These are phyloP conservation scores for Trichomonascaceae sp. DNA, from an alignment of 1,139 yeast genomes.

Conservation along the genomic window DNA sequence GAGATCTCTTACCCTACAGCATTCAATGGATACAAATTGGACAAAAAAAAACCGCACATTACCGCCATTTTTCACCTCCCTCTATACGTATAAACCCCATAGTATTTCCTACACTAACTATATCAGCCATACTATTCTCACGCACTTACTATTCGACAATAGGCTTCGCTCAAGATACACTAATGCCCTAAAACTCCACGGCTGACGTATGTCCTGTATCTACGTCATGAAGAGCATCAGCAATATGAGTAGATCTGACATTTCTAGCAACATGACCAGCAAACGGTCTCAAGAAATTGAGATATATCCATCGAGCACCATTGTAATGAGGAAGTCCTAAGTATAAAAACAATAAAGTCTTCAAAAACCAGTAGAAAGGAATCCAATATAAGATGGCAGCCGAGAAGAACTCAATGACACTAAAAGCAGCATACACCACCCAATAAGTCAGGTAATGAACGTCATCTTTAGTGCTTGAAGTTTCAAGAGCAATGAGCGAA, in stretches of 20 bases:
- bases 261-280: conserved; percentile 29
- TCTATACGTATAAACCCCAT: no score
- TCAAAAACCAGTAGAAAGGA: conserved; percentile 93
- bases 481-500: conserved; percentile 78
- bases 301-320: conserved; percentile 75
- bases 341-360: conserved; percentile 81
- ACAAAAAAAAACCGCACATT: no score
- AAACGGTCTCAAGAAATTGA: conserved; percentile 60
- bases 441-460: conserved; percentile 87
- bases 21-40: no score
- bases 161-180: no score
- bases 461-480: conserved; percentile 63
- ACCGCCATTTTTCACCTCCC: no score
- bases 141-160: background rate
- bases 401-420: conserved; percentile 93
- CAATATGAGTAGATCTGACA: background rate
- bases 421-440: conserved; percentile 92
- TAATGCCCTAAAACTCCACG: background rate
- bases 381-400: conserved; percentile 86
- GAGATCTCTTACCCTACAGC: no score
- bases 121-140: no score
- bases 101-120: no score
- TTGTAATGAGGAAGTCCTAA: conserved; percentile 82
- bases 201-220: background rate
- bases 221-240: background rate